Evolutionary conservation across 495 filamentous ascomycete species (phyloP), one percentile per base, ranked within the genome.

Genomic region (Cryomyces minteri): DNA sequence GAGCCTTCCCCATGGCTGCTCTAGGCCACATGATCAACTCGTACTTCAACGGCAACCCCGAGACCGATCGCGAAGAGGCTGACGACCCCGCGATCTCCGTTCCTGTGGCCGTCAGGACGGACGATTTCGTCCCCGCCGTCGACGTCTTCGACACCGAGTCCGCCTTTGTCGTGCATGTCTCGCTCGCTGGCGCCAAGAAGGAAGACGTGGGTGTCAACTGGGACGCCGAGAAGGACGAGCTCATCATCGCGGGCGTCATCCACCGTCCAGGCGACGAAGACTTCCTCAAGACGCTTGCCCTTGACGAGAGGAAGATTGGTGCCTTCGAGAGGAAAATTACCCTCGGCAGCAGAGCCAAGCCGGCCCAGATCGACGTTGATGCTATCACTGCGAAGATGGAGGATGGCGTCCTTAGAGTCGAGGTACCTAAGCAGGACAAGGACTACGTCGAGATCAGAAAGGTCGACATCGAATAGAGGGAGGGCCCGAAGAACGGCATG

Each of bases 181-280:
- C 82, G 1, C 62, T 88, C 0, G 79, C 84, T 1, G 84, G 84
- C 12, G 82, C 79, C 5, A 76, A 76, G 61, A 86, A 84, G 56
- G 70, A 81, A 49, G 82, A 92, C 56, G 65, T 88, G 11, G 79
- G 69, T 41, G 74, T 92, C 33, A 76, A 76, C 58, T 92, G 77
- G 64, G 77, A 88, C 53, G 66, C 72, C 3, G 74, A 83, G 5
- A 74, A 77, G 55, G 68, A 64, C 14, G 67, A 71, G 39, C 58
- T 92, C 38, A 70, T 66, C 45, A 63, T 92, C 41, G 70, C 74
- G 0, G 84, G 84, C 12, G 74, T 87, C 5, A 67, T 84, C 28
- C 69, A 84, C 52, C 68, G 81, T 2, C 76, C 73, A 7, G 80
- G 79, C 2, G 74, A 77, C 49, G 84, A 88, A 56, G 73, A 76